Base-by-base conservation (phyloP, 2,329 filamentous ascomycete species). In the Aspergillus fijiensis region DNA sequence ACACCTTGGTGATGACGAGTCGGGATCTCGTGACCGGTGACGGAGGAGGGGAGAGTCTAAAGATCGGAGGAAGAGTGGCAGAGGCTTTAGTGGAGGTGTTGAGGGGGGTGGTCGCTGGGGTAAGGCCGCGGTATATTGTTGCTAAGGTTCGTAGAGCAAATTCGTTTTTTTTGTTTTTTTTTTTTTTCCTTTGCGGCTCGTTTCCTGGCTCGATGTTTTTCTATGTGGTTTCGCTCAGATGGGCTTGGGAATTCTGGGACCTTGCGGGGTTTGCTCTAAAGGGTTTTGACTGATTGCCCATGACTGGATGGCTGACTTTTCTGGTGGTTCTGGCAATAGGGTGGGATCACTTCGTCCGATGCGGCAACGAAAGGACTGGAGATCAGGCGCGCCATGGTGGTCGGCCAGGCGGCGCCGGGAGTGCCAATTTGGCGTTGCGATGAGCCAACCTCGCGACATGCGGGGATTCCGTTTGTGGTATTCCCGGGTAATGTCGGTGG, bases 1-100 rank as follows among this genome's bases (percentile, higher is more conserved):
- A 87, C 53, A 82, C 85, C 0, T 72, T 87, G 0, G 73, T 87
- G 35, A 87, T 87, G 84, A 87, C 85, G 0, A 85, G 82, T 42
- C 77, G 85, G 0, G 77, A 80, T 39, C 71, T 87, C 0, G 75
- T 87, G 16, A 78, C 73, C 0, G 82, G 81, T 0, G 69, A 68
- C 0, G 82, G 86, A 61, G 82, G 81, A 35, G 70, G 78, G 2
- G 79, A 79, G 14, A 84, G 80, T 49, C 69, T 87, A 11, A 77
- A 81, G n/a, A 85, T 87, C 57, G 84, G 84, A 0, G 76, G 79
- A 1, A 77, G 75, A 0, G 79, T 87, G 10, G 84, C 84, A 0
- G 73, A 75, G 7, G 78, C 80, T 0, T 70, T 87, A 21, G 84
- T 86, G 0, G 72, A 72, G 1, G 81, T 87, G 48, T 64, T 86